Evolutionary conservation across 2,329 filamentous ascomycete genomes (phyloP).

Genomic region (Aspergillus sp.): DNA sequence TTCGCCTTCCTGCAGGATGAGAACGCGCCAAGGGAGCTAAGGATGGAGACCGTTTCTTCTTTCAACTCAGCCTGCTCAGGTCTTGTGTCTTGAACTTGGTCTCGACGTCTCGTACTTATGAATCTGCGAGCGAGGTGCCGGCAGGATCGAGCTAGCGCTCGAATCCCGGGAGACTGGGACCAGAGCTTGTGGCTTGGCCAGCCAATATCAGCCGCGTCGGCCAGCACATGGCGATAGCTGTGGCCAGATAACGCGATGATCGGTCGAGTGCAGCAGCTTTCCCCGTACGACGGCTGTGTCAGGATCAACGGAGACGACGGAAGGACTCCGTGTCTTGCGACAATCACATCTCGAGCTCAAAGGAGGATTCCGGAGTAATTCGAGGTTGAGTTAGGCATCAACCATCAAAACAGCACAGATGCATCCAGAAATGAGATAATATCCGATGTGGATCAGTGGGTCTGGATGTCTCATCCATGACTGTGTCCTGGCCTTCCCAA

Average conservation of each 20-base stretch:
- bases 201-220: slow-evolving; percentile 13
- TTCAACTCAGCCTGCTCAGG: slow-evolving; percentile 3
- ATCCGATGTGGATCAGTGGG: slow-evolving; percentile 20
- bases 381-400: slow-evolving; percentile 11
- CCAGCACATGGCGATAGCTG: slow-evolving; percentile 17
- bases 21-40: slow-evolving; percentile 17
- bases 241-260: slow-evolving; percentile 6
- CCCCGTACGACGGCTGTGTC: neutral
- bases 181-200: slow-evolving; percentile 13
- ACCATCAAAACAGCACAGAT: slow-evolving; percentile 6
- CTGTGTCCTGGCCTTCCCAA: neutral
- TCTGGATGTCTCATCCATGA: neutral
- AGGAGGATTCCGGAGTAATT: neutral
- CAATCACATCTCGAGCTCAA: neutral
- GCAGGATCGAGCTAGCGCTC: neutral
- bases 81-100: neutral
- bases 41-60: slow-evolving; percentile 15
- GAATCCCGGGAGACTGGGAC: slow-evolving; percentile 14
- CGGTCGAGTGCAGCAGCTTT: neutral
- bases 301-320: neutral
- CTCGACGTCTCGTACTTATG: slow-evolving; percentile 7
- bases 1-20: slow-evolving; percentile 6
- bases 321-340: neutral
- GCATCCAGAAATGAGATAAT: slow-evolving; percentile 12
- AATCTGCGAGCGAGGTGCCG: neutral